Evolutionary conservation across 164 flowering plant genomes (phyloP), one percentile per base, ranked within the genome.

Genomic region (Sedum album): DNA sequence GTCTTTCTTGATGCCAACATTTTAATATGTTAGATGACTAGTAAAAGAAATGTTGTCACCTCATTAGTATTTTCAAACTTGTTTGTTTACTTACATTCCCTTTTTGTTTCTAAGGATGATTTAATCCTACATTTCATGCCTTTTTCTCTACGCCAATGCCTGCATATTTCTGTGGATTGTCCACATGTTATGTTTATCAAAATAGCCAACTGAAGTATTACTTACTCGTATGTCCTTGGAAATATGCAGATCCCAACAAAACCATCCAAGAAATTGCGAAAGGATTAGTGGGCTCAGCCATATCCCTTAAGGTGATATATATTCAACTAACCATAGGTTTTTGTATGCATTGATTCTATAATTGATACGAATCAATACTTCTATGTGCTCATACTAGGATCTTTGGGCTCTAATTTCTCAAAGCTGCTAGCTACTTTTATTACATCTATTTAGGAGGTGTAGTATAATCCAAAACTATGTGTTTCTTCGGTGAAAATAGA

Each of bases 271-370:
- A 86, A 72, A 76, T 87, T 73, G 98, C 91, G 26, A 82, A 77
- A 77, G 82, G 72, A 73, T 79, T 93, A 63, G 67, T 72, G 28
- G 96, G 96, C 44, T 83, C 96, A 67, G 39, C 68, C 31, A 78
- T 93, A 62, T 76, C 88, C 14, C 79, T 86, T 69, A 93, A 93
- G 98, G 98, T 93, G 84, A 35, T 66, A 36, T 31, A 44, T 44
- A 17, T 68, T 68, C 28, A 55, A 55, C 30, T 6, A 6, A 25
- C 14, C 31, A 23, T 8, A 23, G 4, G 25, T 55, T 48, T 48
- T 2, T 3, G 53, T 48, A n/a, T 20, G 20, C 53, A 42, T 6
- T 8, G 2, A n/a, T n/a, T n/a, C n/a, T n/a, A n/a, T n/a, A n/a
- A n/a, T n/a, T n/a, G n/a, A n/a, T n/a, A n/a, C n/a, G n/a, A n/a